Base-by-base conservation (phyloP, 2,329 filamentous ascomycete species). In the Ophiocordyceps camponoti-rufipedis region DNA sequence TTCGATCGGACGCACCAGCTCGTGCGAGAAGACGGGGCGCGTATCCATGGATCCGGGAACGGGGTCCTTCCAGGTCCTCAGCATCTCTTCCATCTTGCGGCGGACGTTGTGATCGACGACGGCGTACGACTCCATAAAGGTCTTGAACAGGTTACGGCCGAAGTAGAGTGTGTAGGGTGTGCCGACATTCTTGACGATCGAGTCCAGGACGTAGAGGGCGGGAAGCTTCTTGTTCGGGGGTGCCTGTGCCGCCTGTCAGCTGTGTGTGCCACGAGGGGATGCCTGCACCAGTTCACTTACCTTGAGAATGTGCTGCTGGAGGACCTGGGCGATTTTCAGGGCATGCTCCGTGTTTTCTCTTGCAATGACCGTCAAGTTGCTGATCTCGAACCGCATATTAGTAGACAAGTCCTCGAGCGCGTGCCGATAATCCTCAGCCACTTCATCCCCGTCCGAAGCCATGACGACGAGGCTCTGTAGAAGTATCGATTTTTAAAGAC, bases 321-420 rank as follows among this genome's bases (percentile, higher is more conserved):
- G 68, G 43, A 85, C 85, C 56, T 85, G 79, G 16, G 91, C 88
- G 56, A 98, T 96, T 52, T 84, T 85, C 62, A 93, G 78, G 33
- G 91, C 91, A 69, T 95, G 84, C 64, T 94, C 87, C 52, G 88
- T 95, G 58, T 94, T 94, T 64, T 98, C 91, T 63, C 93, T 86
- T 48, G 91, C 91, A 65, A 98, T 96, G 62, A 94, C 80, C 50
- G 91, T 98, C 66, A 98, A 67, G 66, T 93, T 96, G 71, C 84
- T 89, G 63, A 98, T 98, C 66, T 96, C 89, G 64, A 86, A 86
- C 58, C 87, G 82, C 65, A 86, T 85, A 67, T 95, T 95, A 60
- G 80, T 75, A 52, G 83, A 85, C 57, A 98, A 72, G 63, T 95
- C 89, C 66, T 94, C 85, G 60, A 98, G 71, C 46, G 88, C 91